Evolutionary conservation across 257 asterid species (phyloP), one percentile per base, ranked within the genome.

Genomic region (Echites panduratus): DNA sequence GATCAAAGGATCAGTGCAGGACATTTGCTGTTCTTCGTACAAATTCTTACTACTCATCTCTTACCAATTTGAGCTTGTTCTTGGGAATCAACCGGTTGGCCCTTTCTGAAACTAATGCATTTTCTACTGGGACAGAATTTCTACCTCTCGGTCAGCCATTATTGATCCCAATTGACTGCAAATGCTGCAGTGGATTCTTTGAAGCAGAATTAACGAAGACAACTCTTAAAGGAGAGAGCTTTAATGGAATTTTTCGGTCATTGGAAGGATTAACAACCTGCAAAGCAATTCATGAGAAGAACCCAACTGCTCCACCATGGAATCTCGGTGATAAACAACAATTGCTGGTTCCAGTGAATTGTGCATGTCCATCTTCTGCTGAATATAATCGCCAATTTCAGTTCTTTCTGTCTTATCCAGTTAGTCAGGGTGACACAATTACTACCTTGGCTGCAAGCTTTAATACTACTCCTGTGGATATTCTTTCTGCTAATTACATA

Each of bases 211-310:
- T 87, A 71, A 80, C 24, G 17, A 89, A 63, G 45, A 78, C 67
- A 16, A 81, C 84, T 16, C 47, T n/a, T 35, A 63, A 79, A 84
- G 89, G 93, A 5, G 90, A 83, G 71, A 89, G 83, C 84, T 82
- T 87, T 73, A 32, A 29, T 73, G 75, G 70, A 48, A 86, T 90
- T 74, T 83, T 84, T 54, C 79, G 81, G 73, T 84, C 89, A 48
- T 65, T 85, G 3, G 85, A 85, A 72, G 91, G 91, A 43, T 77
- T 87, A 53, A 82, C 93, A 11, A 71, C 82, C 54, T 88, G 88
- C 73, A 76, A 78, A 48, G 83, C 84, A 4, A 82, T 86, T 45
- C 69, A 24, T 41, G 89, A 81, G 70, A 84, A 77, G 44, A 89
- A 83, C 72, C 90, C 85, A 12, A 70, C 64, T 20, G 4, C 74